Base-by-base conservation (phyloP, 352 stramenopile genomes). In the Pythium folliculosum region DNA sequence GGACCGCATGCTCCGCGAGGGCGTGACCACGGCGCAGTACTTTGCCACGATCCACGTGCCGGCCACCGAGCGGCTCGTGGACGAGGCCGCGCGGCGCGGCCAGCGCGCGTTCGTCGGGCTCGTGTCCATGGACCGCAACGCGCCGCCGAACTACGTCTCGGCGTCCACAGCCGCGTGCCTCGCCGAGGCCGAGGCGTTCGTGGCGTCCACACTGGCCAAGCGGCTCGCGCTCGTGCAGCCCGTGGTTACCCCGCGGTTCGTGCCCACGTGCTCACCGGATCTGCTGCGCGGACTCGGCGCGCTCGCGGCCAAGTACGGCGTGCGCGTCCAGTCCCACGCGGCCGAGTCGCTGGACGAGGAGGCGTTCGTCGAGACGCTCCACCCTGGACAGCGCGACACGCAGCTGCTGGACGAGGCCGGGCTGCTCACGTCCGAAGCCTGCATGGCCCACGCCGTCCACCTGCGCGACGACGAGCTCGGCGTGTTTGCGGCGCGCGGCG, bases 91-190 rank as follows among this genome's bases (percentile, higher is more conserved):
- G 38, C 55, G 57, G 25, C 66, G 72, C 12, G 91, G 91, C 23
- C 91, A 97, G 75, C 80, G 92, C 14, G 92, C 75, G 0, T 81
- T 94, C 27, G 78, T 98, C 10, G 92, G 92, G 0, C 90, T 98
- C 51, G 92, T 98, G 47, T 93, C 77, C 51, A 98, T 98, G 93
- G 93, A 98, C 72, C 80, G 78, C 14, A 94, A 98, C 63, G 78
- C 80, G 12, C 89, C 90, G 5, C 68, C 78, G 6, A 67, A 77
- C 49, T 97, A 97, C 71, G 54, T 82, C 47, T 92, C 96, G 32
- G 69, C 76, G 7, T 76, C 71, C 22, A 90, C 86, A 2, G 63
- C 79, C 32, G 48, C 86, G 27, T 79, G 79, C 52, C 71, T 97
- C 9, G 45, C 65, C 8, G 85, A 96, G 40, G 86, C 89, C 2